Evolutionary conservation across 2,329 filamentous ascomycete genomes (phyloP).

Genomic region (Fusarium sp.): DNA sequence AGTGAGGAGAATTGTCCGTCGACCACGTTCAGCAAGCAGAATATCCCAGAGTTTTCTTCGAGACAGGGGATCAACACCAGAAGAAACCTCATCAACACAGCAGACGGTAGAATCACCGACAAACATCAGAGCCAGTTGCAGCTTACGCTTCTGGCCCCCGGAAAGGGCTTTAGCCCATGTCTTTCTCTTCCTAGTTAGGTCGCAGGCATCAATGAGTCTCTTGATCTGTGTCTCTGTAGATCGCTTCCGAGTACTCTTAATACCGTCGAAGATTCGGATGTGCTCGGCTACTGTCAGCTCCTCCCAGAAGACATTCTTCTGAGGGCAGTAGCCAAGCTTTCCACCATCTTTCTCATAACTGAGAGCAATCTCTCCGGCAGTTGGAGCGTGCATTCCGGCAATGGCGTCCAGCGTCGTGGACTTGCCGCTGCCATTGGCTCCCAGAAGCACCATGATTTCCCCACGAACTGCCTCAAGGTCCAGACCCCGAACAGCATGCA

Average conservation of each 20-base stretch:
- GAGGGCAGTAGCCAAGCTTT: constrained; percentile 15
- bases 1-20: constrained; percentile 83
- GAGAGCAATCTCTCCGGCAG: not conserved
- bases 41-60: constrained; percentile 92
- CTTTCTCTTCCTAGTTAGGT: constrained; percentile 78
- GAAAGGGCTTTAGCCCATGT: constrained; percentile 81
- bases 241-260: constrained; percentile 4
- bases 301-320: constrained; percentile 26
- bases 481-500: constrained; percentile 80
- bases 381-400: constrained; percentile 73
- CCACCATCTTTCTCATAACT: constrained; percentile 28
- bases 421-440: constrained; percentile 88
- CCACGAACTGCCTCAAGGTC: constrained; percentile 79
- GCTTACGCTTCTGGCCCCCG: constrained; percentile 88
- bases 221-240: constrained; percentile 8
- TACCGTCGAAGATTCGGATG: constrained; percentile 6
- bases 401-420: constrained; percentile 87
- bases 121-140: constrained; percentile 91
- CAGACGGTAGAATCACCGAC: constrained; percentile 77
- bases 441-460: constrained; percentile 84
- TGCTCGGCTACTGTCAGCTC: constrained; percentile 24
- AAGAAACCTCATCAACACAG: constrained; percentile 72
- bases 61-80: constrained; percentile 85
- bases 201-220: constrained; percentile 75
- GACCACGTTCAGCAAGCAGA: constrained; percentile 81